Base-by-base conservation (phyloP, 306 rosid species). In the Clitoria ternatea region DNA sequence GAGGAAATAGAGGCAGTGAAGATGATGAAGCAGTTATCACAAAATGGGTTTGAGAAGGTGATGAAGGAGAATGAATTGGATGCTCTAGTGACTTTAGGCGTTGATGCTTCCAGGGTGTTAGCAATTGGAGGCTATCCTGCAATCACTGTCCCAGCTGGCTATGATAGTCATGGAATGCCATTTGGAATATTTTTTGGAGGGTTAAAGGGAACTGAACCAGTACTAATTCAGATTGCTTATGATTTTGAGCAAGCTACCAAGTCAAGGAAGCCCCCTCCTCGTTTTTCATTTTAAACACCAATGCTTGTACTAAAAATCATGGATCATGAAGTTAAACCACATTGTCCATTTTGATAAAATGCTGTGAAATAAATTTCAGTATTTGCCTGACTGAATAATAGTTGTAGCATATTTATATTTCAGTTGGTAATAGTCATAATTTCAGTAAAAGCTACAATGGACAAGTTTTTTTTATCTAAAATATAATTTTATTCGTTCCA, bases 101-200 rank as follows among this genome's bases (percentile, higher is more conserved):
- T 56, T 0, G 61, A 32, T 57, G 63, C 14, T 40, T 2, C 77
- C 0, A 2, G 18, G 1, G 10, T 83, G 23, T 70, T 83, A 0
- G 90, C 88, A 5, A 68, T 72, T 48, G 88, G 90, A 59, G 89
- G 89, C 0, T 85, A 71, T 39, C 90, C 88, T 11, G 88, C 69
- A 20, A 77, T 88, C 10, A 81, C 72, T 32, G 80, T 85, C 39
- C 88, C 88, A 1, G 85, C 73, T 20, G 90, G 90, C 7, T 85
- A 79, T 61, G 66, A 71, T 10, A 52, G 42, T 3, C 11, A 50
- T 7, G 84, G 84, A 20, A 49, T 69, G 49, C 88, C 92, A 2
- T 73, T 85, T 57, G 88, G 86, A 8, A 71, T 85, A 6, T 39
- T 30, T 17, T 85, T 85, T 60, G 85, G 87, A 24, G 88, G 88